Conservation (phyloP, 805 yeast species). For the Danielia oregonensis region DNA sequence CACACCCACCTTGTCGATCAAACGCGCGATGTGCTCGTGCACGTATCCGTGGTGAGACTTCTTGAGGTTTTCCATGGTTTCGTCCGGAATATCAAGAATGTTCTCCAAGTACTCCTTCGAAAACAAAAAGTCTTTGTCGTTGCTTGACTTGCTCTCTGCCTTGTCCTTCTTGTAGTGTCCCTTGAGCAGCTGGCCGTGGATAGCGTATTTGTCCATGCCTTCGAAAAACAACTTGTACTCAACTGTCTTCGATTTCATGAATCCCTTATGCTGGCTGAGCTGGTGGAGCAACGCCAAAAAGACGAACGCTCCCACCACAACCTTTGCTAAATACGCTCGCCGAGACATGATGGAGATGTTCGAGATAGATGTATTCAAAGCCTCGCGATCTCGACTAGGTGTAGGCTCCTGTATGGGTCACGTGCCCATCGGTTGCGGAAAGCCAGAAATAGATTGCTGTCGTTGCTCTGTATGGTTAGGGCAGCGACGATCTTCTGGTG, state of each 20-base stretch:
- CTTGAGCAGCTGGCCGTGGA: constrained; percentile 39
- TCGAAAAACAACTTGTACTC: constrained; percentile 22
- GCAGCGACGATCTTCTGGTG: no score
- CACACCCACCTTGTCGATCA: constrained; percentile 23
- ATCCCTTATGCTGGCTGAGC: background rate
- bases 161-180: constrained; percentile 37
- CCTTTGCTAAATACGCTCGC: background rate
- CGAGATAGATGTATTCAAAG: no score
- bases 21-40: constrained; percentile 23
- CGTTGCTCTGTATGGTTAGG: no score
- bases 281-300: background rate
- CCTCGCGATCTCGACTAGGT: no score
- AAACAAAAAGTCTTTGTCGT: constrained; percentile 40
- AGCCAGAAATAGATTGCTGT: no score
- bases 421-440: no score
- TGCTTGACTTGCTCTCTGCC: constrained; percentile 24
- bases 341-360: background rate
- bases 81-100: constrained; percentile 39
- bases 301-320: background rate
- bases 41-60: constrained; percentile 36
- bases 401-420: no score
- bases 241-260: background rate
- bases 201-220: constrained; percentile 29
- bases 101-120: constrained; percentile 43
- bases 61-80: constrained; percentile 30